Conservation (phyloP, 2,329 filamentous ascomycete genomes). For the Nemania sp. region DNA sequence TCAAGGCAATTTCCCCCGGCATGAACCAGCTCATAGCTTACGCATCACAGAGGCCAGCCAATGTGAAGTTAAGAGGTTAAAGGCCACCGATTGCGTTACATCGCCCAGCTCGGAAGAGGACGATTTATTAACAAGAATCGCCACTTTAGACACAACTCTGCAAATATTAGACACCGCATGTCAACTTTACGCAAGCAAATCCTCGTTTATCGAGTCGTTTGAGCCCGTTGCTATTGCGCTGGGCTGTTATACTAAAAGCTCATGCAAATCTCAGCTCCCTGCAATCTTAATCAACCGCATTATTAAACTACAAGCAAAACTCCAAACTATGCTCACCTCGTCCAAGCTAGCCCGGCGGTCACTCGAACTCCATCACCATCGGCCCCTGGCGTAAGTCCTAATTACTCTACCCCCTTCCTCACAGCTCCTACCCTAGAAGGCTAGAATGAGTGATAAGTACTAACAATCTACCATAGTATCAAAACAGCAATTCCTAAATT, state of each 20-base stretch:
- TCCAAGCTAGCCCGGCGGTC: conserved; percentile 72
- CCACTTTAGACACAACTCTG: conserved; percentile 64
- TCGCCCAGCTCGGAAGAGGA: conserved; percentile 39
- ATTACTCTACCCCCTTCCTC: conserved; percentile 60
- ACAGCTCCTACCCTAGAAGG: not conserved
- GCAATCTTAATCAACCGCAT: conserved; percentile 45
- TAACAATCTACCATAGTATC: conserved; percentile 21
- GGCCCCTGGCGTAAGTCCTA: conserved; percentile 63
- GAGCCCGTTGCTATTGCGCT: conserved; percentile 62
- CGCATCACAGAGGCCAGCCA: conserved; percentile 52
- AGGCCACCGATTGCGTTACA: conserved; percentile 59
- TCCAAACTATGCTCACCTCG: conserved; percentile 60
- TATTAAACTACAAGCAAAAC: conserved; percentile 48
- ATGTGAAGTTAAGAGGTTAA: conserved; percentile 54
- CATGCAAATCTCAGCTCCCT: conserved; percentile 56
- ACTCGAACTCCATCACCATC: conserved; percentile 86
- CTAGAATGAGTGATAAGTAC: not conserved
- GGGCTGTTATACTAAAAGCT: conserved; percentile 61
- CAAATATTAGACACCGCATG: conserved; percentile 69
- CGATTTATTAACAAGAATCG: conserved; percentile 47
- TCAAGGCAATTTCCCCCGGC: conserved; percentile 62
- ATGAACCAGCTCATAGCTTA: conserved; percentile 55
- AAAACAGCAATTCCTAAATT: conserved; percentile 79
- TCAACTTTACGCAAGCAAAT: conserved; percentile 72
- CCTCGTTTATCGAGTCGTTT: conserved; percentile 80